Evolutionary conservation across 1,139 yeast genomes (phyloP).

Genomic region (Kodamaea anthophila): DNA sequence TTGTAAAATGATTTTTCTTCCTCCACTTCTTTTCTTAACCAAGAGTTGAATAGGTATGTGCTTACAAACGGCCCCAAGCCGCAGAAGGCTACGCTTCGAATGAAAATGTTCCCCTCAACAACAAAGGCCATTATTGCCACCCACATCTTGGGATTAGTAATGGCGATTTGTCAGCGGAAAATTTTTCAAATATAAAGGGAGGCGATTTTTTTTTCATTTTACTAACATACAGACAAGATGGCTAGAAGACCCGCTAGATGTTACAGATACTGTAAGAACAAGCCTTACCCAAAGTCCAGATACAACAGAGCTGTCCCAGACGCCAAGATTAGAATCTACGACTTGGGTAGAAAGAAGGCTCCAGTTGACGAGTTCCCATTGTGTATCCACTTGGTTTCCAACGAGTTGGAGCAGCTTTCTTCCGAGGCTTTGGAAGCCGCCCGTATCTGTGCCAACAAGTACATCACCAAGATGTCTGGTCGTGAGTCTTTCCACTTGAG

Average conservation of each 20-base stretch:
- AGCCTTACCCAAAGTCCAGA: constrained; percentile 99
- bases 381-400: constrained; percentile 98
- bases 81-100: no score
- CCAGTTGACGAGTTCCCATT: constrained; percentile 99
- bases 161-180: constrained; percentile 9
- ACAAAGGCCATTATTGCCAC: no score
- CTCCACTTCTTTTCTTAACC: constrained; percentile 9
- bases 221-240: constrained; percentile 64
- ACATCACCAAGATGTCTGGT: constrained; percentile 95
- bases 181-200: constrained; percentile 9
- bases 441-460: constrained; percentile 99
- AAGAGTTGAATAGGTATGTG: constrained; percentile 19
- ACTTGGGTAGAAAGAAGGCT: constrained; percentile 99
- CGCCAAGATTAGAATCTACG: constrained; percentile 98
- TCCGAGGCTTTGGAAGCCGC: constrained; percentile 99
- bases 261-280: constrained; percentile 99
- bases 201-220: constrained; percentile 6
- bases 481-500: constrained; percentile 99
- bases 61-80: not conserved
- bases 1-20: constrained; percentile 2
- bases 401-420: constrained; percentile 98
- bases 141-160: constrained; percentile 3
- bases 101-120: no score
- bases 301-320: constrained; percentile 99
- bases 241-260: constrained; percentile 99